Evolutionary conservation across 495 filamentous ascomycete genomes (phyloP).

Genomic region (Elaphomyces granulatus): DNA sequence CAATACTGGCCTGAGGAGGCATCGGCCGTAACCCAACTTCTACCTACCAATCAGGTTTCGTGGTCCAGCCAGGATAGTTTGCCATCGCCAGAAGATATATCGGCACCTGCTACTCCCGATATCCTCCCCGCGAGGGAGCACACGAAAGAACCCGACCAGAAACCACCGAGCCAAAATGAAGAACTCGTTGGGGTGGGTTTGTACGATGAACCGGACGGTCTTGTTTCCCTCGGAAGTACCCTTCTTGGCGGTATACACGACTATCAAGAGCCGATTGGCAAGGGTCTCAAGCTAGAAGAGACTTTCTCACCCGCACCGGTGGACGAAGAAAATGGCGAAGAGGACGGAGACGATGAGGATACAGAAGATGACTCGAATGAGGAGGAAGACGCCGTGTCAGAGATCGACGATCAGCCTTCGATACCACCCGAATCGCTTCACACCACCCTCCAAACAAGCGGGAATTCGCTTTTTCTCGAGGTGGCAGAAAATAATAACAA

Average conservation of each 20-base stretch:
- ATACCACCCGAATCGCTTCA: too few relatives aligned
- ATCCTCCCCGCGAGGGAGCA: conserved; percentile 37
- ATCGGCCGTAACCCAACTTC: neutral
- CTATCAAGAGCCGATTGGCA: conserved; percentile 33
- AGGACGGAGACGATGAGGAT: conserved; percentile 28
- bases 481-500: too few relatives aligned
- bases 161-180: conserved; percentile 38
- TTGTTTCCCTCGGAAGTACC: conserved; percentile 32
- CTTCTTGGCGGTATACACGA: conserved; percentile 28
- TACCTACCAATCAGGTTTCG: neutral
- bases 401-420: neutral
- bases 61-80: conserved; percentile 24
- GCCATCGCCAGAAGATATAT: conserved; percentile 25
- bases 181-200: conserved; percentile 75
- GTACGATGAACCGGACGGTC: conserved; percentile 49
- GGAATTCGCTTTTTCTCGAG: too few relatives aligned
- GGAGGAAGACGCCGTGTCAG: conserved; percentile 5
- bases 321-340: conserved; percentile 44
- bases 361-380: conserved; percentile 26
- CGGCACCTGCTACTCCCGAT: conserved; percentile 47
- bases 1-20: neutral
- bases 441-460: too few relatives aligned
- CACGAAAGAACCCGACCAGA: conserved; percentile 12
- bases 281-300: conserved; percentile 72
- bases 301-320: conserved; percentile 57